Conservation (phyloP, 257 asterid genomes). For the Paraleonurus japonicus region DNA sequence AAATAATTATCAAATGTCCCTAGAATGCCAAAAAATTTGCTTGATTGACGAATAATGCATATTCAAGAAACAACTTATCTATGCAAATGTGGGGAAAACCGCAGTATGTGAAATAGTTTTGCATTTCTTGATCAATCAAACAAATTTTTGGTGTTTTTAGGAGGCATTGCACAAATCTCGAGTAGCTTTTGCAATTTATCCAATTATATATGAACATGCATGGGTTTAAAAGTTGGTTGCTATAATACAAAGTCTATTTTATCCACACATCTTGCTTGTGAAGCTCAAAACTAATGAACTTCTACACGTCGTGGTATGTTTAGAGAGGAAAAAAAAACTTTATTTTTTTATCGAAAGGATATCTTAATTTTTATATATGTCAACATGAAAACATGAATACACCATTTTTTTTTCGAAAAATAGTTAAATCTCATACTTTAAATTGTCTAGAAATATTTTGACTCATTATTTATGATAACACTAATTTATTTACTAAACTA, state of each 20-base stretch:
- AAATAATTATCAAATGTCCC: too few species aligned
- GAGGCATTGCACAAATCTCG: neutral
- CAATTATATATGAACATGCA: too few species aligned
- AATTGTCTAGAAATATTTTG: neutral
- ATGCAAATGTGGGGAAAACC: neutral
- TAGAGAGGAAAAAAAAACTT: too few species aligned
- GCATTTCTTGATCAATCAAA: neutral
- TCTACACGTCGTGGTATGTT: too few species aligned
- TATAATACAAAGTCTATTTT: too few species aligned
- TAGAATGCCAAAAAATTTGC: too few species aligned
- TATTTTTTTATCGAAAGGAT: neutral
- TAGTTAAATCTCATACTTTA: neutral
- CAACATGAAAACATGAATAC: neutral
- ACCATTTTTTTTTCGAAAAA: neutral
- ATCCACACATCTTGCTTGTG: too few species aligned
- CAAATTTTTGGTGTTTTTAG: too few species aligned
- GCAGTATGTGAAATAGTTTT: neutral
- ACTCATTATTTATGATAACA: neutral
- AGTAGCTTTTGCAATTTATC: too few species aligned
- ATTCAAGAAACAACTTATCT: neutral
- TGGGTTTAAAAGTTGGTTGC: too few species aligned
- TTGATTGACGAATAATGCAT: neutral
- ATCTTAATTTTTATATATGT: neutral
- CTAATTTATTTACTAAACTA: slow-evolving; percentile 13
- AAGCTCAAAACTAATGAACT: too few species aligned